Percentiles rank a stretch among this genome's conserved stretches.
Conservation (phyloP, 352 stramenopile species). For the Globisporangium apiculatum region DNA sequence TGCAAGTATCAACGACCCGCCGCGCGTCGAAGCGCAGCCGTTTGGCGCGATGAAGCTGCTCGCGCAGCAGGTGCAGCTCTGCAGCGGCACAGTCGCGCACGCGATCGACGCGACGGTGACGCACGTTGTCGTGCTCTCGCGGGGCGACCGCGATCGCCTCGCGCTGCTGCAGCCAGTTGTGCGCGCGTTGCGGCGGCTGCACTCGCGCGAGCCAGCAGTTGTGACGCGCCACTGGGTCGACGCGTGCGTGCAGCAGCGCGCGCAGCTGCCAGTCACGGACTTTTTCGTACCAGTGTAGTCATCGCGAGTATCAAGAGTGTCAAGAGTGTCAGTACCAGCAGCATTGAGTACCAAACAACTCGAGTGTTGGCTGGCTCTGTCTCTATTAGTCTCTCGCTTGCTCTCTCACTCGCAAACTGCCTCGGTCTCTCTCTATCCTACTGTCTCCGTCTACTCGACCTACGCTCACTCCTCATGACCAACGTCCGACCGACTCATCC, state of each 20-base stretch:
- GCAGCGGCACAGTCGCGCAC: slow-evolving; percentile 31
- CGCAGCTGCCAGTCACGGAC: slow-evolving; percentile 44
- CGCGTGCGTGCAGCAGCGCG: slow-evolving; percentile 30
- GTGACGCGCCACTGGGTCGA: slow-evolving; percentile 63
- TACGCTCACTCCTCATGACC: background rate
- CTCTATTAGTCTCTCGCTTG: background rate
- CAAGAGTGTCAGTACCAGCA: too few species aligned
- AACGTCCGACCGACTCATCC: background rate
- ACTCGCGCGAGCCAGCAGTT: slow-evolving; percentile 35
- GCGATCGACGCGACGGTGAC: slow-evolving; percentile 46
- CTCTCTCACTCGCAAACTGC: too few species aligned
- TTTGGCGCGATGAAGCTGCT: slow-evolving; percentile 41
- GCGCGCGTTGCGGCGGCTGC: slow-evolving; percentile 34
- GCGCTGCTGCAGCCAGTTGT: slow-evolving; percentile 36
- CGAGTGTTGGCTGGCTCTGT: background rate
- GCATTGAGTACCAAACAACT: background rate
- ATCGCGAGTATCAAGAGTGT: too few species aligned
- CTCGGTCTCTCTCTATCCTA: background rate
- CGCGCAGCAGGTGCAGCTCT: slow-evolving; percentile 52
- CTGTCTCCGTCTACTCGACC: background rate
- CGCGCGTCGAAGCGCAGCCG: slow-evolving; percentile 13
- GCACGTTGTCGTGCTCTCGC: slow-evolving; percentile 43
- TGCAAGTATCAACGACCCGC: background rate
- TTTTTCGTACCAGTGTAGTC: slow-evolving; percentile 50
- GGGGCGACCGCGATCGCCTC: slow-evolving; percentile 20